Evolutionary conservation across 2,329 filamentous ascomycete genomes (phyloP).

Genomic region (Neopestalotiopsis sp.): DNA sequence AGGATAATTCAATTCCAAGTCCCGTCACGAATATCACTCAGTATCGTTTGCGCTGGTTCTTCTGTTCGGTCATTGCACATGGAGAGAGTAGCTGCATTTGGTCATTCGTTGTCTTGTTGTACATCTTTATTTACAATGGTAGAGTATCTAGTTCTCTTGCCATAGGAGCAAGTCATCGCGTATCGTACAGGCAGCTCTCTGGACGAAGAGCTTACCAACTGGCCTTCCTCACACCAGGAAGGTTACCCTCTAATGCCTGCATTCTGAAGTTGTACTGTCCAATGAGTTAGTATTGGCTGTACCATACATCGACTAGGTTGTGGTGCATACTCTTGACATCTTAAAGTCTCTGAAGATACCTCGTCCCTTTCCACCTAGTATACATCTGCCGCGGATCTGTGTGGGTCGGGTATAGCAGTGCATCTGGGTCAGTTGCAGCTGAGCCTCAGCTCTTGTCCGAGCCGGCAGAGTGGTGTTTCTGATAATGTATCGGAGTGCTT

Average conservation of each 20-base stretch:
- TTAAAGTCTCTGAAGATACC: conserved; percentile 95
- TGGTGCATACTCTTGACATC: conserved; percentile 77
- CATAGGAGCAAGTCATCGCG: not conserved
- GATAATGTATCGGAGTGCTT: conserved; percentile 91
- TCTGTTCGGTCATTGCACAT: no score
- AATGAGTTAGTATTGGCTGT: conserved; percentile 32
- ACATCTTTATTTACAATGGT: conserved; percentile 7
- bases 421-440: conserved; percentile 93
- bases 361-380: conserved; percentile 86
- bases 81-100: no score
- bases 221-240: conserved; percentile 94
- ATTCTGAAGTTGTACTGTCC: conserved; percentile 88
- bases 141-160: not conserved
- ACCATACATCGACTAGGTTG: conserved; percentile 19
- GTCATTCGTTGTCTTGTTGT: not conserved
- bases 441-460: conserved; percentile 85
- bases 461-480: conserved; percentile 87
- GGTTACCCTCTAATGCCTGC: conserved; percentile 81
- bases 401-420: conserved; percentile 93
- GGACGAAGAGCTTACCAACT: conserved; percentile 73
- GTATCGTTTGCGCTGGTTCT: no score
- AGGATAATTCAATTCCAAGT: no score
- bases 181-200: conserved; percentile 25
- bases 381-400: conserved; percentile 92
- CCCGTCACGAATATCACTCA: no score